Percentiles rank a stretch among this genome's conserved stretches.
These are phyloP conservation scores for Suillus lakei DNA, from an alignment of 768 basidiomycete species.

Conservation along the genomic window DNA sequence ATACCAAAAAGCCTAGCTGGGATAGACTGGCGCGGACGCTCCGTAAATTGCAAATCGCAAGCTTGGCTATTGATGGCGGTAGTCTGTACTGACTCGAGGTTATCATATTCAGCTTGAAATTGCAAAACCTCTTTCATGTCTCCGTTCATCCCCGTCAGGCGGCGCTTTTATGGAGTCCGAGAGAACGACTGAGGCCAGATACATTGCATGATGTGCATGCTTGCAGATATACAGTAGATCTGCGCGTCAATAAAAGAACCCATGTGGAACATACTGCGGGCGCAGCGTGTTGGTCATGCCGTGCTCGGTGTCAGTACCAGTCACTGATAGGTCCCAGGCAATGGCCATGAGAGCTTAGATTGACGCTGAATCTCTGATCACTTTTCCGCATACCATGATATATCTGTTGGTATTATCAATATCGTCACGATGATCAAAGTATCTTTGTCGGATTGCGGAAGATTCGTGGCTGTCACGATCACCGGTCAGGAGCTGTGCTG, in stretches of 20 bases:
- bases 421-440: neutral
- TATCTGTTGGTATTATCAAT: neutral
- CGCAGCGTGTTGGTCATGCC: neutral
- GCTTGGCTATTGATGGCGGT: neutral
- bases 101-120: neutral
- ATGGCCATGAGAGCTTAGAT: neutral
- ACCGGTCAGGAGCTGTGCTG: neutral
- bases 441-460: neutral
- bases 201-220: neutral
- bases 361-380: neutral
- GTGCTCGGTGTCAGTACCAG: neutral
- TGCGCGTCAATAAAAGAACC: neutral
- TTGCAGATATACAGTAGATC: neutral
- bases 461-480: neutral
- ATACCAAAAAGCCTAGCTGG: constrained; percentile 16
- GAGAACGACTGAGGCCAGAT: neutral
- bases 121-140: neutral
- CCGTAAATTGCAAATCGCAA: neutral
- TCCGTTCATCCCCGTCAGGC: neutral
- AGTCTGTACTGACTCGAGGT: neutral
- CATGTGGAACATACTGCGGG: neutral
- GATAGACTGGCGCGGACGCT: constrained; percentile 8
- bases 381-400: neutral
- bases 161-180: neutral
- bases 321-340: neutral